These are phyloP conservation scores for Calonectria crousiana DNA, from an alignment of 2,329 filamentous ascomycete species.

Conservation along the genomic window DNA sequence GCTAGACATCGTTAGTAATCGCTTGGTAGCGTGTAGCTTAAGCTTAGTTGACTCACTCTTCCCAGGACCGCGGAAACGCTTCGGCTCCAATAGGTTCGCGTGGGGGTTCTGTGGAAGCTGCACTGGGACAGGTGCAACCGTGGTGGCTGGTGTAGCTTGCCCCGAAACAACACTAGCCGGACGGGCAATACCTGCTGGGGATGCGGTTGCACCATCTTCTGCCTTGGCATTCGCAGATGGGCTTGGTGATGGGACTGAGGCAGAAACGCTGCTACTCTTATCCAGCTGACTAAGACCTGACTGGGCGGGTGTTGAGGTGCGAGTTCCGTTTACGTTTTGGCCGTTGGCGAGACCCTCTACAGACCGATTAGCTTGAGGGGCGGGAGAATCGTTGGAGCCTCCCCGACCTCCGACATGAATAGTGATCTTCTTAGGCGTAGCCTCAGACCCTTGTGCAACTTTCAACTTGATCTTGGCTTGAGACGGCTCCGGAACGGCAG, in stretches of 20 bases:
- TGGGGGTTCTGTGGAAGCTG: slow-evolving; percentile 44
- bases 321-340: slow-evolving; percentile 36
- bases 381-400: slow-evolving; percentile 65
- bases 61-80: slow-evolving; percentile 53
- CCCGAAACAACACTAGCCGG: slow-evolving; percentile 31
- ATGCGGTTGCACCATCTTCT: slow-evolving; percentile 48
- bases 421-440: slow-evolving; percentile 73
- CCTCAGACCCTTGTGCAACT: slow-evolving; percentile 64
- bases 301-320: slow-evolving; percentile 36
- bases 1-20: slow-evolving; percentile 52
- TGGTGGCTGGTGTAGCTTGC: slow-evolving; percentile 27
- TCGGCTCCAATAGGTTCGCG: slow-evolving; percentile 50
- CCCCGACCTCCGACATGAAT: slow-evolving; percentile 75
- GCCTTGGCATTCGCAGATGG: slow-evolving; percentile 55
- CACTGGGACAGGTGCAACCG: slow-evolving; percentile 28
- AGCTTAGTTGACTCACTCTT: slow-evolving; percentile 52
- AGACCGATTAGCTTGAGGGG: slow-evolving; percentile 51
- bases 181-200: slow-evolving; percentile 40
- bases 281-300: slow-evolving; percentile 45
- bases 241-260: slow-evolving; percentile 57
- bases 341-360: slow-evolving; percentile 38
- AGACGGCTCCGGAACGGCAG: slow-evolving; percentile 77
- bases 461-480: slow-evolving; percentile 87
- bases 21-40: no score
- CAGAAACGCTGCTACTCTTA: slow-evolving; percentile 55